Evolutionary conservation across 176 grass and related monocot species (phyloP).

Genomic region (Eragrostis curvula): DNA sequence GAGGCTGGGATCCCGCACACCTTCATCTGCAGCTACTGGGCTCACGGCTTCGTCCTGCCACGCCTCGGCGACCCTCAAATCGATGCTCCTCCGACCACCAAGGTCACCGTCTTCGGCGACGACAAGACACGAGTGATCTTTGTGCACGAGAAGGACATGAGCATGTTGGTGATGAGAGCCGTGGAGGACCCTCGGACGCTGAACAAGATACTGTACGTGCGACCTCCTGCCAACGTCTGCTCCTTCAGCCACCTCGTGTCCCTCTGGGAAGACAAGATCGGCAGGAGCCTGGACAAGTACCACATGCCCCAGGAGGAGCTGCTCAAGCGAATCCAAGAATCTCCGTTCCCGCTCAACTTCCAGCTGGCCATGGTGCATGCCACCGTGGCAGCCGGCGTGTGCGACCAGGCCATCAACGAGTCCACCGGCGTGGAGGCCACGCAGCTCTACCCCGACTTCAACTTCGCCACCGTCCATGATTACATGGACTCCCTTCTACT

Average conservation of each 20-base stretch:
- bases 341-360: constrained; percentile 44
- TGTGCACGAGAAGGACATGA: constrained; percentile 57
- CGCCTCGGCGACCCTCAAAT: not conserved
- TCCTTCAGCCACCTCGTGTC: constrained; percentile 43
- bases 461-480: constrained; percentile 44
- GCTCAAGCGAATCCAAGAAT: constrained; percentile 33
- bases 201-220: constrained; percentile 59
- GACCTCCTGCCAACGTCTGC: constrained; percentile 34
- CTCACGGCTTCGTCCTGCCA: constrained; percentile 24
- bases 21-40: constrained; percentile 47
- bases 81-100: constrained; percentile 4
- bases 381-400: constrained; percentile 29
- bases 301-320: constrained; percentile 44
- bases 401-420: constrained; percentile 28
- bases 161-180: constrained; percentile 39
- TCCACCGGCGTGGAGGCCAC: constrained; percentile 50
- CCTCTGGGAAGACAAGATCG: constrained; percentile 52
- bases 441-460: constrained; percentile 61
- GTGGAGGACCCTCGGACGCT: constrained; percentile 54
- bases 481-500: too few species aligned
- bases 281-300: constrained; percentile 32
- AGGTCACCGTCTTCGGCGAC: constrained; percentile 42
- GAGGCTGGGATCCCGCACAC: constrained; percentile 47
- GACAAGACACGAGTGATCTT: constrained; percentile 33
- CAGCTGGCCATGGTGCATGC: constrained; percentile 45